These are phyloP conservation scores for Puccinia coronata DNA, from an alignment of 1,284 basidiomycete species.

Conservation along the genomic window DNA sequence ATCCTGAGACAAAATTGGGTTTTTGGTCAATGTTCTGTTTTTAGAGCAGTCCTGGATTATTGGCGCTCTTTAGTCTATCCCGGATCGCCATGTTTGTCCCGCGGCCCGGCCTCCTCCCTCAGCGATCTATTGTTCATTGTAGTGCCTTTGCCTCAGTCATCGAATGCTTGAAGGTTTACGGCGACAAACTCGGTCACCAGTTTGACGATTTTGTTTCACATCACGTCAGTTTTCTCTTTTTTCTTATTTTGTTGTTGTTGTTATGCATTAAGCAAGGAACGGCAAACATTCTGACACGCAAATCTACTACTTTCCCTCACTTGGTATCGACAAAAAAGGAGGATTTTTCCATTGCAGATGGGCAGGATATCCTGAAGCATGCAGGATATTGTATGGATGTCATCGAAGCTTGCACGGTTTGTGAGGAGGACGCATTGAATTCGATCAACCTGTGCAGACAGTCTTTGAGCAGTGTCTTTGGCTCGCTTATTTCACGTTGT, in stretches of 20 bases:
- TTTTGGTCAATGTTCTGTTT: background rate
- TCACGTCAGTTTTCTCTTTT: background rate
- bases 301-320: no score
- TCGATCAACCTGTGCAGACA: constrained; percentile 10
- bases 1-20: background rate
- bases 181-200: background rate
- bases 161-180: constrained; percentile 12
- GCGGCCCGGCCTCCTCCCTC: constrained; percentile 35
- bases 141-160: constrained; percentile 18
- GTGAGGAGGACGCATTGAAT: constrained; percentile 41
- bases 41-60: constrained; percentile 27
- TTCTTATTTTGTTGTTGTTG: background rate
- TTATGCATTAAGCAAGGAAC: background rate
- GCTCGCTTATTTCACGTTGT: constrained; percentile 34
- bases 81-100: constrained; percentile 36
- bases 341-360: constrained; percentile 14
- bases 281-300: background rate
- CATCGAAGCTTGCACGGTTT: constrained; percentile 42
- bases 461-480: constrained; percentile 9
- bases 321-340: background rate
- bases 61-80: constrained; percentile 41
- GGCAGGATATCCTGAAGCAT: constrained; percentile 7
- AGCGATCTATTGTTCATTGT: constrained; percentile 38
- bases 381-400: constrained; percentile 41
- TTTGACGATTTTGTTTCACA: background rate